These are phyloP conservation scores for Cornus kousa DNA, from an alignment of 148 eudicot species.

Conservation along the genomic window DNA sequence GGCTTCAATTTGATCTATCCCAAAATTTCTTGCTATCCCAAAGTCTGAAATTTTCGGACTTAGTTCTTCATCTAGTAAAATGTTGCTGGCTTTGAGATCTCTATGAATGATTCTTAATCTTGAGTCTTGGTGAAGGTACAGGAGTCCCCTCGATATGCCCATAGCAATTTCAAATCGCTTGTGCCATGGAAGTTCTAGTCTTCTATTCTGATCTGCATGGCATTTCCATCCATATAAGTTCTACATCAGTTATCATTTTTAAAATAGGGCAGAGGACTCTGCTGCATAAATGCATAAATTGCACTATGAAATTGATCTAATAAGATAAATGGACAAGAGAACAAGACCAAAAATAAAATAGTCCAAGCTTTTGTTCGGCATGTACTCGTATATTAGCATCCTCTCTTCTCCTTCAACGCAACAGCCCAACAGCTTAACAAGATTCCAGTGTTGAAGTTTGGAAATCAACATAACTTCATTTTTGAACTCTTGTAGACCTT, in stretches of 20 bases:
- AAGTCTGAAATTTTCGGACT: conserved; percentile 26
- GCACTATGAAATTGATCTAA: no score
- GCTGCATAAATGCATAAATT: no score
- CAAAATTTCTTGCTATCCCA: conserved; percentile 26
- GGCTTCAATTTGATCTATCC: conserved; percentile 18
- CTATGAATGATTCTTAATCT: conserved; percentile 22
- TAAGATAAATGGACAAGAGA: no score
- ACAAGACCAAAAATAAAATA: conserved; percentile 8
- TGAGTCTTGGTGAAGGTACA: conserved; percentile 27
- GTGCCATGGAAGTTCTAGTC: no score
- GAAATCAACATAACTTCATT: conserved; percentile 11
- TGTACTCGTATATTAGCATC: conserved; percentile 17
- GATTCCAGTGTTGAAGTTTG: conserved; percentile 18
- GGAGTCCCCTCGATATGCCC: conserved; percentile 14
- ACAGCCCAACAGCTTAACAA: conserved; percentile 6
- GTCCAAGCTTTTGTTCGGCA: conserved; percentile 19
- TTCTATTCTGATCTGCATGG: conserved; percentile 1
- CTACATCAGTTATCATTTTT: no score
- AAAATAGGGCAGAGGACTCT: no score
- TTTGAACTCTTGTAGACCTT: conserved; percentile 16
- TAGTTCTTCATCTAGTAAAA: conserved; percentile 14
- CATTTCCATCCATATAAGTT: not conserved
- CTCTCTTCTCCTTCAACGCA: conserved; percentile 14
- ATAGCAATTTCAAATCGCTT: no score
- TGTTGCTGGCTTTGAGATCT: conserved; percentile 22